These are phyloP conservation scores for Cicer judaicum DNA, from an alignment of 306 rosid genomes.

Conservation along the genomic window DNA sequence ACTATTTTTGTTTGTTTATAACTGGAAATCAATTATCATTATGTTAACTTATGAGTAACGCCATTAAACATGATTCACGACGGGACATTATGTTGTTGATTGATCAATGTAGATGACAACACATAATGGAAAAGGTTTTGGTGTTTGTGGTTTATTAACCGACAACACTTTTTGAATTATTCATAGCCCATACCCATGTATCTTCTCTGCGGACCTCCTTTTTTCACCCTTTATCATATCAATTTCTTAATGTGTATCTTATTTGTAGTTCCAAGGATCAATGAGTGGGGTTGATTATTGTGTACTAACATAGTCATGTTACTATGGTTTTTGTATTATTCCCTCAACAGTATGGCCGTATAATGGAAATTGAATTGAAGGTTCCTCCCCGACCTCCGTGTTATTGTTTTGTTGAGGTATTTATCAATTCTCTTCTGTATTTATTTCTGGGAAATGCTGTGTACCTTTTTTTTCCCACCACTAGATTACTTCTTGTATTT, in stretches of 20 bases:
- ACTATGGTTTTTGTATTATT: slow-evolving; percentile 28
- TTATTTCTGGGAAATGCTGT: neutral
- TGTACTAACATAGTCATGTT: slow-evolving; percentile 40
- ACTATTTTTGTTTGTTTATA: neutral
- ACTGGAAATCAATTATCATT: neutral
- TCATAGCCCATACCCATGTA: neutral
- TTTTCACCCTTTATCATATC: neutral
- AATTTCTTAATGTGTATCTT: slow-evolving; percentile 8
- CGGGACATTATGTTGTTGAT: neutral
- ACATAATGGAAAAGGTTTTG: neutral
- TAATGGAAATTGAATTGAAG: slow-evolving; percentile 92
- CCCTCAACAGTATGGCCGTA: slow-evolving; percentile 87
- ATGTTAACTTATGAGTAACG: neutral
- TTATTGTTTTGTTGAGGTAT: slow-evolving; percentile 97
- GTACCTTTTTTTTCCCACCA: neutral
- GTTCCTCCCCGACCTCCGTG: slow-evolving; percentile 98
- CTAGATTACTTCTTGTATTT: slow-evolving; percentile 17
- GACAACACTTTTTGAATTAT: neutral
- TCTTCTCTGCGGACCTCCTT: neutral
- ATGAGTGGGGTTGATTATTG: slow-evolving; percentile 25
- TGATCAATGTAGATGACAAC: neutral
- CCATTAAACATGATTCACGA: neutral
- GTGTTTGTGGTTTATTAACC: neutral
- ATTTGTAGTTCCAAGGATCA: neutral
- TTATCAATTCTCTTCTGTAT: neutral